Percentiles rank a stretch among this genome's conserved stretches.
Evolutionary conservation across 306 rosid genomes (phyloP).

Genomic region (Hippophae rhamnoides): DNA sequence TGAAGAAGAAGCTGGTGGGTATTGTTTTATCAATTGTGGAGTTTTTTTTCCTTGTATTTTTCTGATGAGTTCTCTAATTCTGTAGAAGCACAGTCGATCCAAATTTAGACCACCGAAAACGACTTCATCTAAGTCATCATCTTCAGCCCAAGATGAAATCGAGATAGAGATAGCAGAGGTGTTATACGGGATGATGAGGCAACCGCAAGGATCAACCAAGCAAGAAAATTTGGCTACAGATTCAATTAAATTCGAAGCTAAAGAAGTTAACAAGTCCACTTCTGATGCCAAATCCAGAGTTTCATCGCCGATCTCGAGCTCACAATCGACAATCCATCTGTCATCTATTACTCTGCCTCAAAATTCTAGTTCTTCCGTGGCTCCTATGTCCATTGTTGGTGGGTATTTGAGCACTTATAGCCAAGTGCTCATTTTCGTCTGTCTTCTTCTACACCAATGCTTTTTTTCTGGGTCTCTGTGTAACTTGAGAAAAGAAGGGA

Average conservation of each 20-base stretch:
- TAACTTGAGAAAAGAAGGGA: conserved; percentile 7
- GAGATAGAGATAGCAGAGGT: conserved; percentile 98
- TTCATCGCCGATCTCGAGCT: conserved; percentile 72
- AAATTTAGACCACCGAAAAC: conserved; percentile 59
- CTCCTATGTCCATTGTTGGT: conserved; percentile 60
- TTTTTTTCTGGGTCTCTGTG: conserved; percentile 4
- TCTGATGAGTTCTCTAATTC: conserved; percentile 25
- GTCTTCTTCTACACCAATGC: conserved; percentile 15
- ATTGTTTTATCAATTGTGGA: conserved; percentile 5
- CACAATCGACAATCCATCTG: conserved; percentile 27
- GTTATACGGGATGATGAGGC: conserved; percentile 83
- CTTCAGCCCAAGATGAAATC: conserved; percentile 70
- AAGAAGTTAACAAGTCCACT: conserved; percentile 41
- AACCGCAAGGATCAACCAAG: conserved; percentile 76
- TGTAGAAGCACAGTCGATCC: conserved; percentile 65
- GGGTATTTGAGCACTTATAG: conserved; percentile 27
- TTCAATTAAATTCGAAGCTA: conserved; percentile 46
- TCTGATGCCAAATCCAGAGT: conserved; percentile 57
- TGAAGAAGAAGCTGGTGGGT: conserved; percentile 79
- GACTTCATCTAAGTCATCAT: conserved; percentile 44
- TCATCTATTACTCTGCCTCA: conserved; percentile 35
- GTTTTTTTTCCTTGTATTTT: background rate
- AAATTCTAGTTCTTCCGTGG: conserved; percentile 41
- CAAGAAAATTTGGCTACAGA: conserved; percentile 45
- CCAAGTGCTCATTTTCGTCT: conserved; percentile 13